Conservation (phyloP, 2,329 filamentous ascomycete genomes). For the Pezizomycotina sp. region DNA sequence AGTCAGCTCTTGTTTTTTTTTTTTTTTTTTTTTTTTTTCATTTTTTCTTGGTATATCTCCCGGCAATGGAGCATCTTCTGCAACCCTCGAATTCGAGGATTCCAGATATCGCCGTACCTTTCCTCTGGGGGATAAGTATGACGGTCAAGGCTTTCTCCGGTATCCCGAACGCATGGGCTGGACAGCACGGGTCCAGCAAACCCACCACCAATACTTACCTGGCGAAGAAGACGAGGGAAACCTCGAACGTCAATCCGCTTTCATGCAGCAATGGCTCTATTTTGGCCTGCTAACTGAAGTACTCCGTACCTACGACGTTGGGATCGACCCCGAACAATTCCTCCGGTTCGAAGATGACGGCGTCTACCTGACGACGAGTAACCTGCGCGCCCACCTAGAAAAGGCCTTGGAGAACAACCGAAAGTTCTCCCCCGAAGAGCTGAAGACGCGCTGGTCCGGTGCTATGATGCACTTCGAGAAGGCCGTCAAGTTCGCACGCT, state of each 20-base stretch:
- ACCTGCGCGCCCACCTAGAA: no score
- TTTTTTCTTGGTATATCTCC: no score
- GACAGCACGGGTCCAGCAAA: no score
- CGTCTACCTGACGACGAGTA: constrained; percentile 10
- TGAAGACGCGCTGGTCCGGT: constrained; percentile 4
- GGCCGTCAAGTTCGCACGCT: constrained; percentile 6
- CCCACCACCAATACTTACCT: constrained; percentile 8
- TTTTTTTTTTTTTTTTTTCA: no score
- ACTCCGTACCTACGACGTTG: constrained; percentile 9
- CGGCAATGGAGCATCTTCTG: constrained; percentile 18
- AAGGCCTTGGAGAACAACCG: no score
- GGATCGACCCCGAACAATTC: constrained; percentile 9
- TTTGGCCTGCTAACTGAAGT: constrained; percentile 8
- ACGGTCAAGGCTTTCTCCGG: constrained; percentile 11
- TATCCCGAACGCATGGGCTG: constrained; percentile 12
- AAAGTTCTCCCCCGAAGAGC: no score
- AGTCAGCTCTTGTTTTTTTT: no score
- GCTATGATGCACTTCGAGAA: constrained; percentile 7
- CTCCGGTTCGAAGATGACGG: constrained; percentile 8
- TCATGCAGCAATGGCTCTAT: constrained; percentile 17
- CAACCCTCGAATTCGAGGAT: constrained; percentile 6
- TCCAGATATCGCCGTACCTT: constrained; percentile 3
- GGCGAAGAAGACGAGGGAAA: constrained; percentile 8
- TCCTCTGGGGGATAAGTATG: constrained; percentile 16
- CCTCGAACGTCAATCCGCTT: constrained; percentile 11